Evolutionary conservation across 495 filamentous ascomycete genomes (phyloP).

Genomic region (Penicillium lividum): DNA sequence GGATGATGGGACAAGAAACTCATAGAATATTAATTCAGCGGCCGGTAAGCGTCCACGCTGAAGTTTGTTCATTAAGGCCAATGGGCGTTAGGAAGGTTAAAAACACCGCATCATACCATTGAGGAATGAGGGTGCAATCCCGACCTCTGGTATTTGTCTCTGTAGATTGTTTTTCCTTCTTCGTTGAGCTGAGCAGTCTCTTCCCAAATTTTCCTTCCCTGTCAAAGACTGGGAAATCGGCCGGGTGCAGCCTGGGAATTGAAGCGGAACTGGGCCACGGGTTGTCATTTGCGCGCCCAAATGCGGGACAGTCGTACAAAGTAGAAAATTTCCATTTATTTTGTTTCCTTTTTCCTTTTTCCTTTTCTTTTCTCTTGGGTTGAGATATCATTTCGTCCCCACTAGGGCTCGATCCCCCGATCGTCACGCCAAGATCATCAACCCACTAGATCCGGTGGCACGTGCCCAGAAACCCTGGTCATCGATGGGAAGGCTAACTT

Average conservation of each 20-base stretch:
- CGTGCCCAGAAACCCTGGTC: constrained; percentile 23
- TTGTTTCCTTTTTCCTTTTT: neutral
- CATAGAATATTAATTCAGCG: constrained; percentile 13
- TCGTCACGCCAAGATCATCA: constrained; percentile 6
- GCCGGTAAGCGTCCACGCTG: constrained; percentile 10
- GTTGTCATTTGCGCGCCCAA: constrained; percentile 10
- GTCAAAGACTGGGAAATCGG: constrained; percentile 21
- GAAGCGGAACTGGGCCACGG: constrained; percentile 17
- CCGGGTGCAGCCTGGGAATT: constrained; percentile 25
- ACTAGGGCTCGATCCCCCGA: neutral
- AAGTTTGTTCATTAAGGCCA: neutral
- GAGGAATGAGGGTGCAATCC: constrained; percentile 4
- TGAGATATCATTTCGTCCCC: constrained; percentile 13
- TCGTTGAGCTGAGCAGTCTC: neutral
- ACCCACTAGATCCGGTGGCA: constrained; percentile 15
- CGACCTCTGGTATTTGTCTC: constrained; percentile 3
- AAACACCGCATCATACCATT: constrained; percentile 5
- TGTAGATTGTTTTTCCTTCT: neutral
- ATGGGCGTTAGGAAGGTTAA: constrained; percentile 15
- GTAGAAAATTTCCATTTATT: neutral
- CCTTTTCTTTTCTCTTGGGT: constrained; percentile 7
- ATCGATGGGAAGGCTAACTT: neutral
- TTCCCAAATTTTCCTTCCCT: constrained; percentile 11
- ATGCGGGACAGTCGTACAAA: constrained; percentile 14
- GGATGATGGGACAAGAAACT: constrained; percentile 14